phyloP scores from a whole-genome alignment of 2,329 filamentous ascomycete species.

The Colletotrichum sp. region DNA sequence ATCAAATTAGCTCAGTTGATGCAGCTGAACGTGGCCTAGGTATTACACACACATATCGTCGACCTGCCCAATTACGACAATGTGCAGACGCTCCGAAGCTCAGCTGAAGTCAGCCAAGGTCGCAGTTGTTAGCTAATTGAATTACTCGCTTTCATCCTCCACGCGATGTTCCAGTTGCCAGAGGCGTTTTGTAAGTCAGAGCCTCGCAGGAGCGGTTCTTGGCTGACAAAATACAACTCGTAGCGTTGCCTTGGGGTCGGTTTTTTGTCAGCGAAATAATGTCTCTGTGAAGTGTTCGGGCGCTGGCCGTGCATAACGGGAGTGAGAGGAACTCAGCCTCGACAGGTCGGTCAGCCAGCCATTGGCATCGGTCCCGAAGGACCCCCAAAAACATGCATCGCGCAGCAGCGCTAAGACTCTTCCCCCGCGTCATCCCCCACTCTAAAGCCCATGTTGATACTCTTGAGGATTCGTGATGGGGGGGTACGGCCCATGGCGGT shows the following conservation, averaged over 20 bases:
- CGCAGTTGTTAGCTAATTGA: not conserved
- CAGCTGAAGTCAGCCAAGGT: not conserved
- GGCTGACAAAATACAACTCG: not conserved
- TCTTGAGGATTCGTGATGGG: constrained; percentile 4
- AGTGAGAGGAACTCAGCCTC: constrained; percentile 5
- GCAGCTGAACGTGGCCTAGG: not conserved
- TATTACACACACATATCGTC: not conserved
- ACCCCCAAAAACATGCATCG: not conserved
- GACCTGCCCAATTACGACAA: not conserved
- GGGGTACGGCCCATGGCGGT: constrained; percentile 4
- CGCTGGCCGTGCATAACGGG: constrained; percentile 1
- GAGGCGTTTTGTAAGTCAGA: not conserved
- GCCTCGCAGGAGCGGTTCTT: not conserved
- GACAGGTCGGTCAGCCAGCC: not conserved
- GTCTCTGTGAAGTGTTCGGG: not conserved
- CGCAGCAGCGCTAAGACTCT: constrained; percentile 11
- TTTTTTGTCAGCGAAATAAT: not conserved
- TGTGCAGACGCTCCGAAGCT: not conserved
- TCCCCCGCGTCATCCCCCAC: constrained; percentile 2
- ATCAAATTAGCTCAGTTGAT: not conserved
- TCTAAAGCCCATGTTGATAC: not conserved
- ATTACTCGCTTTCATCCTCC: not conserved
- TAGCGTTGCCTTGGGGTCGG: not conserved
- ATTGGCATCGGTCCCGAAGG: constrained; percentile 12
- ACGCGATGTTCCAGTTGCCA: not conserved